Percentiles rank a stretch among this genome's conserved stretches.
Evolutionary conservation across 2,329 filamentous ascomycete species (phyloP).

Genomic region (Penicillium occitanis): DNA sequence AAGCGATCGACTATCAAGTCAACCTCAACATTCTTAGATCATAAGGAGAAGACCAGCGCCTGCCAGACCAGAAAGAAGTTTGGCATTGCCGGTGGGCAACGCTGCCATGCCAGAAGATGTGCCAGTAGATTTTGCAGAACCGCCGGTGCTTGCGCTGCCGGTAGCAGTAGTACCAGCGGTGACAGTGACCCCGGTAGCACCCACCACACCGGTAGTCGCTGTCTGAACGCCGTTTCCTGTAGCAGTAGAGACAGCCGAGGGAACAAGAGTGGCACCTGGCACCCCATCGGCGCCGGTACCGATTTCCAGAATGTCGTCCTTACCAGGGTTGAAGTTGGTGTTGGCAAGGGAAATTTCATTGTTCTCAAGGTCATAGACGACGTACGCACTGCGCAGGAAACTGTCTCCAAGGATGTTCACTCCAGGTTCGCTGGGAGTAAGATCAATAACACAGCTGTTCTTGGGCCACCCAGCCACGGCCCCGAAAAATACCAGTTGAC

Average conservation of each 20-base stretch:
- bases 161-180: background rate
- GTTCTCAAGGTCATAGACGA: constrained; percentile 69
- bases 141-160: background rate
- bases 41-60: constrained; percentile 26
- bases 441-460: constrained; percentile 66
- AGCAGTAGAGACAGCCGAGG: constrained; percentile 18
- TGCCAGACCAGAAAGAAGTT: constrained; percentile 25
- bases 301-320: constrained; percentile 19
- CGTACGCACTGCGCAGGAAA: constrained; percentile 69
- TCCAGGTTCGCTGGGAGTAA: constrained; percentile 57
- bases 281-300: constrained; percentile 38
- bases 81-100: constrained; percentile 22
- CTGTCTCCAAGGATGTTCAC: constrained; percentile 68
- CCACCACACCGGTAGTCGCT: background rate
- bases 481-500: constrained; percentile 63
- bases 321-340: constrained; percentile 56
- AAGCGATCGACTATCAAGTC: background rate
- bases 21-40: constrained; percentile 26
- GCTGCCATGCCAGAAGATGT: constrained; percentile 24
- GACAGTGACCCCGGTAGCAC: background rate
- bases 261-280: constrained; percentile 6
- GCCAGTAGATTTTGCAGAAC: background rate
- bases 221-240: constrained; percentile 16
- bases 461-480: constrained; percentile 54
- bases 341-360: constrained; percentile 68